Base-by-base conservation (phyloP, 2,329 filamentous ascomycete genomes). In the Fusarium duplospermum region DNA sequence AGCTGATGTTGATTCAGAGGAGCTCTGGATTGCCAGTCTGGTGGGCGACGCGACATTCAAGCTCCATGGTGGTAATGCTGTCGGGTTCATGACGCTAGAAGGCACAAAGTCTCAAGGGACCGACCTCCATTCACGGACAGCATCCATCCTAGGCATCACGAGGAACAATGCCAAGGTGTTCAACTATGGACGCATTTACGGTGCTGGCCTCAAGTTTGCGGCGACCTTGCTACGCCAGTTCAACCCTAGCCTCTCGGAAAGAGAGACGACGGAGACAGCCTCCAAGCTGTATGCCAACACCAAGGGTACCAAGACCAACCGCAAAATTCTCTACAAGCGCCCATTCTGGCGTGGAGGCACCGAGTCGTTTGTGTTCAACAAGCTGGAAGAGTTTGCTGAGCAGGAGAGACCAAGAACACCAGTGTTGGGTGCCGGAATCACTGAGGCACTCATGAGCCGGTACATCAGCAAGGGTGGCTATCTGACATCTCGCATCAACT, bases 31-130 rank as follows among this genome's bases (percentile, higher is more conserved):
- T 78, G 97, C 96, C 4, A 98, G 94, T 82, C 87, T 99, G 2
- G 90, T 99, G 2, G 96, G 96, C 27, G 96, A 99, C 81, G 94
- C 96, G 4, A 95, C 95, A 27, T 99, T 99, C 85, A 93, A 94
- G 79, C 87, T 99, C 2, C 96, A 99, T 76, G 97, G 96, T 47
- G 97, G 96, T 62, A 98, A 98, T 80, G 96, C 97, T 2, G 94
- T 99, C 67, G 96, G 97, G 0, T 99, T 99, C 86, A 99, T 99
- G 97, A 99, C 96, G 0, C 87, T 99, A 1, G 97, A 99, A 84
- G 96, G 96, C 16, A 96, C 94, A 59, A 98, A 99, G 83, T 92
- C 94, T 7, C 94, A 94, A 4, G 96, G 96, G 5, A 99, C 96
- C 0, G 96, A 99, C 82, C 85, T 98, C 65, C 96, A 99, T 83